phyloP scores from a whole-genome alignment of 1,284 basidiomycete genomes.

The Sanghuangporus sanghuang region DNA sequence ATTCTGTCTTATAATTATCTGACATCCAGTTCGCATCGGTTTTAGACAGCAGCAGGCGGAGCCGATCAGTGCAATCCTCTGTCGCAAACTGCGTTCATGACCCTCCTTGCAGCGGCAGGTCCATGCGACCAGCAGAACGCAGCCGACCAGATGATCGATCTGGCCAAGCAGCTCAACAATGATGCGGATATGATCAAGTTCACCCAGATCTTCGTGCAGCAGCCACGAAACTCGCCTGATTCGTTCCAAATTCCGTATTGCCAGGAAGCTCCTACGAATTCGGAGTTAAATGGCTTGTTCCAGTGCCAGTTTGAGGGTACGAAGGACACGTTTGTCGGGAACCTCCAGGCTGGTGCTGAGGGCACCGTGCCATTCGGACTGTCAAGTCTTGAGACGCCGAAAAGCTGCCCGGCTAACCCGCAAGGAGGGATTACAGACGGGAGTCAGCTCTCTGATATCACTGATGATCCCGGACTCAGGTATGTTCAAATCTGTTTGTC shows the following conservation, averaged over 20 bases:
- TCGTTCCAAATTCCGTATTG: slow-evolving; percentile 46
- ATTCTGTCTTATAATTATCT: not conserved
- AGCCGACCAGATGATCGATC: slow-evolving; percentile 55
- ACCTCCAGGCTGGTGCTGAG: slow-evolving; percentile 30
- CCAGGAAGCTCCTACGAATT: slow-evolving; percentile 42
- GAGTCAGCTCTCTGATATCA: slow-evolving; percentile 22
- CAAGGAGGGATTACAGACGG: slow-evolving; percentile 27
- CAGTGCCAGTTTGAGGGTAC: slow-evolving; percentile 51
- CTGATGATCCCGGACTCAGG: slow-evolving; percentile 20
- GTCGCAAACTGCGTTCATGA: slow-evolving; percentile 32
- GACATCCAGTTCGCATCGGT: not conserved
- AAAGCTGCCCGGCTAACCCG: slow-evolving; percentile 46
- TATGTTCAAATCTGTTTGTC: not conserved
- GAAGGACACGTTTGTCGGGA: slow-evolving; percentile 40
- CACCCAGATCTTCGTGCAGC: slow-evolving; percentile 53
- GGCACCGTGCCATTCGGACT: slow-evolving; percentile 46
- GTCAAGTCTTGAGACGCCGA: slow-evolving; percentile 34
- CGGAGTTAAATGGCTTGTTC: slow-evolving; percentile 48
- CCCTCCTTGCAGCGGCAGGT: slow-evolving; percentile 49
- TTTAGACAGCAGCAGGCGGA: slow-evolving; percentile 41
- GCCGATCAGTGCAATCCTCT: slow-evolving; percentile 47
- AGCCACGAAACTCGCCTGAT: slow-evolving; percentile 49
- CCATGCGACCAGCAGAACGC: slow-evolving; percentile 59
- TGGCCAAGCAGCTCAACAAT: slow-evolving; percentile 52
- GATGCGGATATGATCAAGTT: slow-evolving; percentile 51